Conservation (phyloP, 305 asterid species). For the Ilex paraguariensis region DNA sequence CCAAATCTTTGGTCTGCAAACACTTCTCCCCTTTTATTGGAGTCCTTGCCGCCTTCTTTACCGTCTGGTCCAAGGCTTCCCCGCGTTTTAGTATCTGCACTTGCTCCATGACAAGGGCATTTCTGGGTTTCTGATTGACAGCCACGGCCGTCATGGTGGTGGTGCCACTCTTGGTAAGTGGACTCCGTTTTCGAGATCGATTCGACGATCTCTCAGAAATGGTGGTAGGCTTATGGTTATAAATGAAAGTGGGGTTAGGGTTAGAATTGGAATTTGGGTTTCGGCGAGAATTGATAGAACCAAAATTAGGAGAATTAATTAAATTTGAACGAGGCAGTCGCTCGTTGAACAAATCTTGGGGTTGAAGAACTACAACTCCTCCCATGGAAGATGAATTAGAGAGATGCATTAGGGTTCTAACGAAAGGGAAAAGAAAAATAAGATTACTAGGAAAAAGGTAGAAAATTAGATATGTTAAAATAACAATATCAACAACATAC, state of each 20-base stretch:
- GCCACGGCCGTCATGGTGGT: background rate
- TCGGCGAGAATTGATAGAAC: conserved; percentile 8
- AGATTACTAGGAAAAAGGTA: too few species aligned
- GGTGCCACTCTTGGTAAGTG: conserved; percentile 1
- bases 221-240: background rate
- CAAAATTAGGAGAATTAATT: background rate
- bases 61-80: conserved; percentile 1
- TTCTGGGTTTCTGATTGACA: background rate
- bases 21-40: background rate
- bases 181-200: conserved; percentile 11
- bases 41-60: background rate
- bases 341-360: conserved; percentile 10
- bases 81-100: conserved; percentile 23
- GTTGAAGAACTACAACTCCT: conserved; percentile 21
- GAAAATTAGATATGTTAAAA: too few species aligned
- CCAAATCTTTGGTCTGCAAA: background rate
- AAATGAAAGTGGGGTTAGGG: conserved; percentile 3
- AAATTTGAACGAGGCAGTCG: background rate
- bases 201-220: background rate
- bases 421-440: too few species aligned
- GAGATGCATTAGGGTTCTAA: too few species aligned
- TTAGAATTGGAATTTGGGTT: conserved; percentile 3
- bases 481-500: too few species aligned
- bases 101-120: conserved; percentile 10
- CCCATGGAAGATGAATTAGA: conserved; percentile 11